Evolutionary conservation across 2,329 filamentous ascomycete genomes (phyloP).

Genomic region (Blastomyces parvus): DNA sequence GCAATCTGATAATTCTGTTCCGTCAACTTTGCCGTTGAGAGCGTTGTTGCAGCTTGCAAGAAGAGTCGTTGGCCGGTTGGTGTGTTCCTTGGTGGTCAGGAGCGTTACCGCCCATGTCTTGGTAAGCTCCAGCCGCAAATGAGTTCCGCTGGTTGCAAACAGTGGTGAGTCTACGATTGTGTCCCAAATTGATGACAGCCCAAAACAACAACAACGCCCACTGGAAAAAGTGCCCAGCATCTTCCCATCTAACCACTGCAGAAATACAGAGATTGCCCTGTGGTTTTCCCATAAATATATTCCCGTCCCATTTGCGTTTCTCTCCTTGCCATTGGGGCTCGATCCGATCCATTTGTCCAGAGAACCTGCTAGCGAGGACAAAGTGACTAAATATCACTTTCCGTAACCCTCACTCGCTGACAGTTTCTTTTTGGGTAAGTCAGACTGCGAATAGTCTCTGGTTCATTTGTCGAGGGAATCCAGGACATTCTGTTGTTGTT

Average conservation of each 20-base stretch:
- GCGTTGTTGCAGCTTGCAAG: neutral
- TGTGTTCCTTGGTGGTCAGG: neutral
- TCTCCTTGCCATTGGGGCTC: neutral
- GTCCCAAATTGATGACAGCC: neutral
- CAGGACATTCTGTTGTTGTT: constrained; percentile 4
- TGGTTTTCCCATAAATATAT: neutral
- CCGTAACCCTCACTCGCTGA: neutral
- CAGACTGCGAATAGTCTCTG: neutral
- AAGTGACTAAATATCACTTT: neutral
- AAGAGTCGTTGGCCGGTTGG: neutral
- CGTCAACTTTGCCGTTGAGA: neutral
- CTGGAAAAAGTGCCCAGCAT: neutral
- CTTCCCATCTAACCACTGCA: neutral
- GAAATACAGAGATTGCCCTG: neutral
- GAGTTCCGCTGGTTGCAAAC: neutral
- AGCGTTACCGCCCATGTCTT: neutral
- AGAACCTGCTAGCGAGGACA: neutral
- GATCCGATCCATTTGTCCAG: no score
- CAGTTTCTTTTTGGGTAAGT: neutral
- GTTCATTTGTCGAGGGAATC: constrained; percentile 1
- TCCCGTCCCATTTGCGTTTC: neutral
- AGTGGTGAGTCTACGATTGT: constrained; percentile 2
- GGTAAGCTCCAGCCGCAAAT: neutral
- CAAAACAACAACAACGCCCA: neutral
- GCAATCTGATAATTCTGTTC: neutral